phyloP scores from a whole-genome alignment of 2,329 filamentous ascomycete species.

The Cercospora zeina region DNA sequence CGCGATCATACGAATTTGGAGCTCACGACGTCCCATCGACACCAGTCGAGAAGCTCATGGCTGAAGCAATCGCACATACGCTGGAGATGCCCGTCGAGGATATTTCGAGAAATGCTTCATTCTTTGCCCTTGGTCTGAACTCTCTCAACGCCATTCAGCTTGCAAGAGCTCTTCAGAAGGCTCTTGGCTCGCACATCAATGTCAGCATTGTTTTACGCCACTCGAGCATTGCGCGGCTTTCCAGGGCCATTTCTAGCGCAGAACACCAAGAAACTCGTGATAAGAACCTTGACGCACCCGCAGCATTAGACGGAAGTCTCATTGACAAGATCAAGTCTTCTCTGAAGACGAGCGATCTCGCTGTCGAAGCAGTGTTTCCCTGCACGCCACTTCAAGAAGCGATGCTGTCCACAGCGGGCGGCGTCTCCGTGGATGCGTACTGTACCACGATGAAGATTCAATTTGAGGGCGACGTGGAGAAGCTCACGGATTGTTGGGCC shows the following conservation, averaged over 20 bases:
- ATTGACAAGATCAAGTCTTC: slow-evolving; percentile 16
- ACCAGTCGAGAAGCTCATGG: slow-evolving; percentile 58
- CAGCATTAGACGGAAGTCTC: slow-evolving; percentile 13
- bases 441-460: slow-evolving; percentile 70
- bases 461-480: slow-evolving; percentile 53
- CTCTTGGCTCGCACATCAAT: slow-evolving; percentile 53
- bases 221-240: slow-evolving; percentile 63
- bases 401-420: slow-evolving; percentile 67
- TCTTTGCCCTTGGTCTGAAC: slow-evolving; percentile 70
- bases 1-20: slow-evolving; percentile 39
- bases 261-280: background rate
- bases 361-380: slow-evolving; percentile 63
- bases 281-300: background rate
- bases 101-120: slow-evolving; percentile 67
- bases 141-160: slow-evolving; percentile 71
- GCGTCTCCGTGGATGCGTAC: slow-evolving; percentile 58
- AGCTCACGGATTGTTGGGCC: slow-evolving; percentile 63
- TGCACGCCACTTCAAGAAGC: slow-evolving; percentile 87
- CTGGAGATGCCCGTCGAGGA: slow-evolving; percentile 49
- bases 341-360: background rate
- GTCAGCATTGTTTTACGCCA: slow-evolving; percentile 70
- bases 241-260: background rate
- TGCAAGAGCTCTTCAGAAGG: slow-evolving; percentile 58
- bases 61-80: slow-evolving; percentile 54
- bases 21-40: slow-evolving; percentile 52